Base-by-base conservation (phyloP, 2,329 filamentous ascomycete species). In the Parasarocladium wereldwijsianum region DNA sequence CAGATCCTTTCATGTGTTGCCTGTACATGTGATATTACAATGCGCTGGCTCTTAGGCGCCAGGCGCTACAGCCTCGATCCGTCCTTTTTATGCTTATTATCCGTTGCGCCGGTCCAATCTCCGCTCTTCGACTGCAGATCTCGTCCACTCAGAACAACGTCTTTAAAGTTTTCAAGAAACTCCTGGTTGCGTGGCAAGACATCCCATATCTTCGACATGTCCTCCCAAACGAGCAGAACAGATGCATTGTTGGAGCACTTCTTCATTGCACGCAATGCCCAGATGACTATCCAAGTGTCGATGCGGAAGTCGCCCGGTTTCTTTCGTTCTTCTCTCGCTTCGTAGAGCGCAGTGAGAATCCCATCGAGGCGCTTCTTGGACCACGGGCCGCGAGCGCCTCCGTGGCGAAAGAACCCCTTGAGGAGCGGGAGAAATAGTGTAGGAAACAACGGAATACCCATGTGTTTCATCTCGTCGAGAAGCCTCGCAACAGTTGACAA, bases 401-500 rank as follows among this genome's bases (percentile, higher is more conserved):
- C 87, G 44, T 93, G 76, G 3, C 58, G 51, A 18, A 66, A 63
- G 46, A 96, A 98, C 0, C 81, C 85, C 42, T 83, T 77, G 54
- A 96, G 81, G 4, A 96, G 60, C 6, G 78, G 66, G 21, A 90
- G 60, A 44, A 87, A 94, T 15, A 93, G 68, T 34, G 77, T 68
- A 5, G 78, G 79, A 36, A 87, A 73, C 11, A 87, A 57, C 0
- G 73, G 69, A 4, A 93, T 61, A 3, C 64, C 56, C 39, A 75
- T 74, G 21, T 58, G 55, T 33, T 69, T 70, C 84, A 94, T 93
- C 48, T 96, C 87, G 26, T 72, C 67, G 14, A 98, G 57, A 25
- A 84, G 69, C 28, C 71, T 66, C 8, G 71, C 69, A 9, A 92
- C 72, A 37, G 72, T 72, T 23, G 71, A 58, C 14, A 94, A 61